phyloP scores from a whole-genome alignment of 805 yeast species.

The Starmera amethionina region DNA sequence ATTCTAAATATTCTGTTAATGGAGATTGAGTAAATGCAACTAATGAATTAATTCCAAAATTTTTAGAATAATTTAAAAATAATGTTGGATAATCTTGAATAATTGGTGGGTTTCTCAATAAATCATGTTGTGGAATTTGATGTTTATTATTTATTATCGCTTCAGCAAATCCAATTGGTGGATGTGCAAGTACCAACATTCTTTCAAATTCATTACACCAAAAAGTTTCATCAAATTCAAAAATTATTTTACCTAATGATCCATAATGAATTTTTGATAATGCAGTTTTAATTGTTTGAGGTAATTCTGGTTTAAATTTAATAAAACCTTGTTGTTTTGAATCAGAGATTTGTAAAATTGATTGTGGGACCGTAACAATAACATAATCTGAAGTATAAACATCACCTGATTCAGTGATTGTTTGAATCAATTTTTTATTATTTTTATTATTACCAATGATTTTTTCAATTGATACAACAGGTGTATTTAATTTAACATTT shows the following conservation, averaged over 20 bases:
- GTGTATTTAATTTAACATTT: slow-evolving; percentile 29
- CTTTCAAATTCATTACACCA: slow-evolving; percentile 52
- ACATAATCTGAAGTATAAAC: slow-evolving; percentile 39
- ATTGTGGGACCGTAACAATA: slow-evolving; percentile 72
- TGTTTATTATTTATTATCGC: slow-evolving; percentile 5
- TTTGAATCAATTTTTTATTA: slow-evolving; percentile 12
- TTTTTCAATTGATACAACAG: slow-evolving; percentile 20
- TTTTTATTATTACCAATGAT: slow-evolving; percentile 24
- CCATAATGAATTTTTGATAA: slow-evolving; percentile 49
- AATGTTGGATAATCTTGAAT: slow-evolving; percentile 53
- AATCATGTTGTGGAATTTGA: background rate
- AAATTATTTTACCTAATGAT: slow-evolving; percentile 59
- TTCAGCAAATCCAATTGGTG: slow-evolving; percentile 15
- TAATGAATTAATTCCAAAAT: slow-evolving; percentile 42
- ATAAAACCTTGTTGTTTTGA: slow-evolving; percentile 33
- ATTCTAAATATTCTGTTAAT: slow-evolving; percentile 49
- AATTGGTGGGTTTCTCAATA: slow-evolving; percentile 17
- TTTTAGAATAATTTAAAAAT: slow-evolving; percentile 48
- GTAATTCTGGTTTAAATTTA: slow-evolving; percentile 46
- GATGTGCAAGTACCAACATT: slow-evolving; percentile 33
- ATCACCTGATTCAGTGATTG: slow-evolving; percentile 21
- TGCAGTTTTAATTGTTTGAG: slow-evolving; percentile 31
- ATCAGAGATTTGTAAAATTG: slow-evolving; percentile 40
- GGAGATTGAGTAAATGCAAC: slow-evolving; percentile 66
- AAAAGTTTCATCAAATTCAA: slow-evolving; percentile 54